phyloP scores from a whole-genome alignment of 139 green algal genomes.

The Chlorella sp. region DNA sequence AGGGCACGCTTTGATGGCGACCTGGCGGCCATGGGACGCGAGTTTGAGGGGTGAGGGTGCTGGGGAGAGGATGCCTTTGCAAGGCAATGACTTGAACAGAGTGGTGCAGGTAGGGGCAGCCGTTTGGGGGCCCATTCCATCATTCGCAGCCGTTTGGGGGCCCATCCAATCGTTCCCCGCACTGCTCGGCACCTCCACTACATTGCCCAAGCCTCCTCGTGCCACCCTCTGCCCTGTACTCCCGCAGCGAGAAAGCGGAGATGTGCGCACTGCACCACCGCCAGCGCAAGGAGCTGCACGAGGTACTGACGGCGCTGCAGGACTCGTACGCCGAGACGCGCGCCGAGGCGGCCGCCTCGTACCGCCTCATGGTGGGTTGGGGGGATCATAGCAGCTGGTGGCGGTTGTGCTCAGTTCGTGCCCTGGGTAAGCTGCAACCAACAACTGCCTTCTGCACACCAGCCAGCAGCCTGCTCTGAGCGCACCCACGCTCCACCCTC shows the following conservation, averaged over 20 bases:
- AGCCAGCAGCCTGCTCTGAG: too few species aligned
- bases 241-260: slow-evolving; percentile 62
- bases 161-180: too few species aligned
- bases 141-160: too few species aligned
- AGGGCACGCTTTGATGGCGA: slow-evolving; percentile 70
- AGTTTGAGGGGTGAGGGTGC: slow-evolving; percentile 67
- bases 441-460: neutral
- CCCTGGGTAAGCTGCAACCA: neutral
- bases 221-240: neutral
- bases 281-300: slow-evolving; percentile 83
- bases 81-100: too few species aligned
- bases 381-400: too few species aligned
- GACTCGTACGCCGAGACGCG: slow-evolving; percentile 50
- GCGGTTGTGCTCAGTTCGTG: too few species aligned
- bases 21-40: slow-evolving; percentile 68
- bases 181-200: too few species aligned
- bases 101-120: too few species aligned
- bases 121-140: too few species aligned
- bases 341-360: slow-evolving; percentile 18
- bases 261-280: slow-evolving; percentile 65
- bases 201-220: neutral
- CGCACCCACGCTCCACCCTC: too few species aligned
- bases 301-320: slow-evolving; percentile 84
- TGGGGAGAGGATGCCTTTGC: neutral
- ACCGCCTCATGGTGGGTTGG: slow-evolving; percentile 20